A percentile compares a stretch with the other conserved stretches of the same genome.
Conservation (phyloP, 108 stramenopile genomes). For the Craspedostauros australis region DNA sequence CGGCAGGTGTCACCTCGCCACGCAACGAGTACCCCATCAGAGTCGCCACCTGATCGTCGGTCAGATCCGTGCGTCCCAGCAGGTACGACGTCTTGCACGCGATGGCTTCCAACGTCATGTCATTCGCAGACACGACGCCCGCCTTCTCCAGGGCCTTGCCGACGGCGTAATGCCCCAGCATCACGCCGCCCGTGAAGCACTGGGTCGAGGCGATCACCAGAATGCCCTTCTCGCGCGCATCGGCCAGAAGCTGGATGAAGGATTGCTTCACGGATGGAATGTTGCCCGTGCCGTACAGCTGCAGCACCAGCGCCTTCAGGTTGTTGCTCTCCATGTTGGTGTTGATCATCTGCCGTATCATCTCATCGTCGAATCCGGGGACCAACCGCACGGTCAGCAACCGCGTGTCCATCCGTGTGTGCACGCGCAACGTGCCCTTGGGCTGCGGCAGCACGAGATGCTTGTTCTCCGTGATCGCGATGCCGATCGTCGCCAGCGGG, state of each 20-base stretch:
- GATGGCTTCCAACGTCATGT: slow-evolving; percentile 96
- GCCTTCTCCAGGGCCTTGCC: slow-evolving; percentile 67
- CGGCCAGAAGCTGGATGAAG: slow-evolving; percentile 57
- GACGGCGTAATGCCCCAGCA: slow-evolving; percentile 88
- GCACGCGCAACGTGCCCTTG: slow-evolving; percentile 72
- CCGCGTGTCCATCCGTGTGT: slow-evolving; percentile 84
- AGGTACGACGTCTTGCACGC: slow-evolving; percentile 89
- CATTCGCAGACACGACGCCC: slow-evolving; percentile 85
- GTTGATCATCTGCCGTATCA: slow-evolving; percentile 51
- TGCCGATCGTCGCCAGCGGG: slow-evolving; percentile 87
- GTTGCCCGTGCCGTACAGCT: slow-evolving; percentile 96
- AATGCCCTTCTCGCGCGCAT: slow-evolving; percentile 66
- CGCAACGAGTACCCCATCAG: slow-evolving; percentile 67
- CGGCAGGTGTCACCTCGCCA: slow-evolving; percentile 69
- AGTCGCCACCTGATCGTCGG: slow-evolving; percentile 41
- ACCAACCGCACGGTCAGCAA: slow-evolving; percentile 80
- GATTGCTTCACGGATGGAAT: slow-evolving; percentile 73
- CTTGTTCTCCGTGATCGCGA: slow-evolving; percentile 70
- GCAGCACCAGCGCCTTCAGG: slow-evolving; percentile 77
- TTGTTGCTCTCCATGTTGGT: slow-evolving; percentile 25
- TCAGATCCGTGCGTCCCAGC: slow-evolving; percentile 69
- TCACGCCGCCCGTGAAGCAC: slow-evolving; percentile 84
- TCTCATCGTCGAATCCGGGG: slow-evolving; percentile 92
- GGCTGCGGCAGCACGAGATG: slow-evolving; percentile 73
- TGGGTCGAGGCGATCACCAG: slow-evolving; percentile 91